Conservation (phyloP, 371 early-diverging fungal species). For the Phascolomyces articulosus region DNA sequence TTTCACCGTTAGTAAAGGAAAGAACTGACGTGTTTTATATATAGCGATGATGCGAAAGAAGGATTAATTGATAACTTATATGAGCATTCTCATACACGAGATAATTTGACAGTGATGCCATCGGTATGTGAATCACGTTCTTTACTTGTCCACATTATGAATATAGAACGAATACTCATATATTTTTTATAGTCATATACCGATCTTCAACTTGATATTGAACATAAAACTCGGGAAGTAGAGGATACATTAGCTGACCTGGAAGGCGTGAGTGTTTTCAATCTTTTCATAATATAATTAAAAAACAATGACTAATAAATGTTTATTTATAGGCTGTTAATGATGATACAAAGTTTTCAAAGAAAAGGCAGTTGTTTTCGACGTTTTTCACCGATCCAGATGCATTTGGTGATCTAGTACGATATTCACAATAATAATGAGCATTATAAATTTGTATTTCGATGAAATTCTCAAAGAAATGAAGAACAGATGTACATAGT, state of each 20-base stretch:
- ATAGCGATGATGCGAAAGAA: constrained; percentile 11
- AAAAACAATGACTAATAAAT: neutral
- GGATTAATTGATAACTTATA: neutral
- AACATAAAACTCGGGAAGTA: neutral
- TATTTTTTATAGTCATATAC: constrained; percentile 7
- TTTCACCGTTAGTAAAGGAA: too few relatives aligned
- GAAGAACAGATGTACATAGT: constrained; percentile 7
- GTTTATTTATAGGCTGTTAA: neutral
- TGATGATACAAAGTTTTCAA: constrained; percentile 7
- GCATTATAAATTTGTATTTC: neutral
- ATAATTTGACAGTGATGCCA: constrained; percentile 5
- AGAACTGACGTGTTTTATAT: neutral
- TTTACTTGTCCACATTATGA: neutral
- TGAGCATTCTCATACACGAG: constrained; percentile 3
- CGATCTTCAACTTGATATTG: constrained; percentile 8
- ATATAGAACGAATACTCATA: neutral
- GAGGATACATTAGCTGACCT: constrained; percentile 5
- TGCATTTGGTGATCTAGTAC: constrained; percentile 15
- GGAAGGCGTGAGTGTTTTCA: neutral
- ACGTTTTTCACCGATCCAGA: constrained; percentile 26
- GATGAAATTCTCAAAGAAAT: neutral
- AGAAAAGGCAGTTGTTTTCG: constrained; percentile 18
- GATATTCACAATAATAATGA: neutral
- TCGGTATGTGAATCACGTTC: constrained; percentile 7
- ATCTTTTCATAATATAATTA: neutral